These are phyloP conservation scores for Monosporascus sp. DNA, from an alignment of 2,329 filamentous ascomycete species.

Conservation along the genomic window DNA sequence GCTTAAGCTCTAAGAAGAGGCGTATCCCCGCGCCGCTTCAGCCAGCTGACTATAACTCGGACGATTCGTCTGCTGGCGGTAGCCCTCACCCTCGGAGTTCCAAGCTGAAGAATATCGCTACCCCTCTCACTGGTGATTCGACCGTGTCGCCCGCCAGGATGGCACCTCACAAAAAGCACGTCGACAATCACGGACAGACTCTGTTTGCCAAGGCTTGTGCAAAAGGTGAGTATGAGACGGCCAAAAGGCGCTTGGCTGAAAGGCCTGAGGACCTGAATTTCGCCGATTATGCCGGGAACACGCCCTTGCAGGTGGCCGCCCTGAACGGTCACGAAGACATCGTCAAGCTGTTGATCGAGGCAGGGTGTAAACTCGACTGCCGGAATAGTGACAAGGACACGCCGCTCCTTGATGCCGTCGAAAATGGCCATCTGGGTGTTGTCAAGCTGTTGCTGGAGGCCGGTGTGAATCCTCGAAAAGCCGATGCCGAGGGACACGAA, in stretches of 20 bases:
- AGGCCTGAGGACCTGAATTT: conserved; percentile 84
- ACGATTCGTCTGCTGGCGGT: conserved; percentile 58
- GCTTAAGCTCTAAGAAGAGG: conserved; percentile 55
- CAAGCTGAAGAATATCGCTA: conserved; percentile 50
- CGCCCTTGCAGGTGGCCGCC: conserved; percentile 87
- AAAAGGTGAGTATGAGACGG: conserved; percentile 73
- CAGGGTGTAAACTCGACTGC: conserved; percentile 79
- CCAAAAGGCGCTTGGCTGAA: conserved; percentile 68
- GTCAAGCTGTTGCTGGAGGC: conserved; percentile 78
- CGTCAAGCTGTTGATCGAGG: conserved; percentile 78
- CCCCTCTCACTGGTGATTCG: conserved; percentile 51
- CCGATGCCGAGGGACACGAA: conserved; percentile 88
- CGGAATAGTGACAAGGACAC: conserved; percentile 82
- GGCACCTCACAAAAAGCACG: conserved; percentile 72
- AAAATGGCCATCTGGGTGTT: conserved; percentile 87
- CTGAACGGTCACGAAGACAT: conserved; percentile 82
- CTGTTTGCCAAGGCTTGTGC: conserved; percentile 85
- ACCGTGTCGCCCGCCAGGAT: conserved; percentile 64
- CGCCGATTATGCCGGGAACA: conserved; percentile 92
- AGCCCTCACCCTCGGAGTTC: conserved; percentile 55
- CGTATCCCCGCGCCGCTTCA: conserved; percentile 56
- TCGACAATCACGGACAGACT: conserved; percentile 90
- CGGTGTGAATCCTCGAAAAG: conserved; percentile 84
- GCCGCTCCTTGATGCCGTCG: conserved; percentile 89
- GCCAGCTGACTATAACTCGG: conserved; percentile 60